Conservation (phyloP, 306 rosid species). For the Potentilla sterilis region DNA sequence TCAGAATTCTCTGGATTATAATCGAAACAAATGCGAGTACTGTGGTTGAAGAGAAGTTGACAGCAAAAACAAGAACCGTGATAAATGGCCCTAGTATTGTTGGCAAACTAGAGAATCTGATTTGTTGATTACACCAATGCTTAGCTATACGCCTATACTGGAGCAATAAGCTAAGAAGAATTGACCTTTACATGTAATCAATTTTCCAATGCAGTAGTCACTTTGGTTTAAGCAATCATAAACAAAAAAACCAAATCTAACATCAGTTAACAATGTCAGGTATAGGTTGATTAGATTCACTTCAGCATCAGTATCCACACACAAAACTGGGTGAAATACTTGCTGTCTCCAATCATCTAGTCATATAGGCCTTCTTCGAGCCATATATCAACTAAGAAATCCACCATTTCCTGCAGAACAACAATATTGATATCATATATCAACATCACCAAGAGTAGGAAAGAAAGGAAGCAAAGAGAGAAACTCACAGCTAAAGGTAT, state of each 20-base stretch:
- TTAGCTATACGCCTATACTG: slow-evolving; percentile 1
- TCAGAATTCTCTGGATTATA: background rate
- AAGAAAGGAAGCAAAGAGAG: background rate
- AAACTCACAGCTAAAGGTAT: slow-evolving; percentile 48
- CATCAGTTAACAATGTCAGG: slow-evolving; percentile 15
- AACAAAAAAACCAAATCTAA: slow-evolving; percentile 30
- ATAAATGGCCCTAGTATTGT: background rate
- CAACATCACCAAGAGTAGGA: slow-evolving; percentile 5
- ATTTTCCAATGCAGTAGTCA: slow-evolving; percentile 11
- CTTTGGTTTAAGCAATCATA: slow-evolving; percentile 14
- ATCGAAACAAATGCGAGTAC: background rate
- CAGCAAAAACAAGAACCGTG: background rate
- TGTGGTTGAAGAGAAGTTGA: background rate
- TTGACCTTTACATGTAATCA: slow-evolving; percentile 22
- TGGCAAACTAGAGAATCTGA: slow-evolving; percentile 1
- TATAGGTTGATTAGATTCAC: slow-evolving; percentile 5
- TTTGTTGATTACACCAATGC: slow-evolving; percentile 14
- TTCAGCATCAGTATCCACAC: slow-evolving; percentile 35
- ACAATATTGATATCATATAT: slow-evolving; percentile 6
- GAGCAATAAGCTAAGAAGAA: background rate
- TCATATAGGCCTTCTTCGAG: slow-evolving; percentile 63
- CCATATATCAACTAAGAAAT: slow-evolving; percentile 65
- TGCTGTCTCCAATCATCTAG: slow-evolving; percentile 36
- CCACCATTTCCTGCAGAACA: slow-evolving; percentile 71
- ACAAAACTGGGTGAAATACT: slow-evolving; percentile 35